Evolutionary conservation across 306 rosid genomes (phyloP).

Genomic region (Rubus parviflorus): DNA sequence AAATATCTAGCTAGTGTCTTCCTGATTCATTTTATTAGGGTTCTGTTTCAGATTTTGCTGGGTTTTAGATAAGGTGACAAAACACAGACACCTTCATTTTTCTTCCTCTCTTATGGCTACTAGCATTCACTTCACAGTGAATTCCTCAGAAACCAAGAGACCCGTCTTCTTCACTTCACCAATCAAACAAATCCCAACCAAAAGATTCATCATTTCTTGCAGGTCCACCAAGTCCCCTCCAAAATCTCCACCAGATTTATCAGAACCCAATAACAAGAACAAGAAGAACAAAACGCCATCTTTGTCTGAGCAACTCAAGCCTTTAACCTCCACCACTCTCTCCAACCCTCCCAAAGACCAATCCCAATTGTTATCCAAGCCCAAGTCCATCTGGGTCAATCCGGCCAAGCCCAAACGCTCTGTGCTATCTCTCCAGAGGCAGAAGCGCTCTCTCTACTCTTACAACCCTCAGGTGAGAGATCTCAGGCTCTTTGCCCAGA

Average conservation of each 20-base stretch:
- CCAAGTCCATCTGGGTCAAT: constrained; percentile 86
- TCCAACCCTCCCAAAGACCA: constrained; percentile 37
- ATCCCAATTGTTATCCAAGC: constrained; percentile 53
- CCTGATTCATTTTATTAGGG: neutral
- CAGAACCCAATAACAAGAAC: constrained; percentile 22
- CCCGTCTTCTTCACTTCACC: constrained; percentile 49
- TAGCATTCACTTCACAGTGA: constrained; percentile 50
- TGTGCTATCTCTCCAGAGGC: constrained; percentile 63
- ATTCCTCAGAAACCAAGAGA: constrained; percentile 43
- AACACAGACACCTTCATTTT: constrained; percentile 12
- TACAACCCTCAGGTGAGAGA: constrained; percentile 66
- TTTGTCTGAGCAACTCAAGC: constrained; percentile 78
- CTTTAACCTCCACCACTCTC: constrained; percentile 56
- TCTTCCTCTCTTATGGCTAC: constrained; percentile 54
- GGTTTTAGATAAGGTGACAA: constrained; percentile 34
- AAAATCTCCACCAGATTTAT: constrained; percentile 36
- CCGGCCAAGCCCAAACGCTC: constrained; percentile 76
- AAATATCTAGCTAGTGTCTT: neutral
- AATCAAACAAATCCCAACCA: constrained; percentile 13
- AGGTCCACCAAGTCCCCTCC: constrained; percentile 43
- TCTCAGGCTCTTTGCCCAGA: constrained; percentile 55
- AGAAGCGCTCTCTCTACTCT: constrained; percentile 53
- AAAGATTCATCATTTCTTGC: constrained; percentile 42
- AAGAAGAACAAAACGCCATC: constrained; percentile 40
- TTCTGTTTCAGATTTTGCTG: neutral